Evolutionary conservation across 192 early-diverging fungal species (phyloP).

Genomic region (Cladochytrium replicatum): DNA sequence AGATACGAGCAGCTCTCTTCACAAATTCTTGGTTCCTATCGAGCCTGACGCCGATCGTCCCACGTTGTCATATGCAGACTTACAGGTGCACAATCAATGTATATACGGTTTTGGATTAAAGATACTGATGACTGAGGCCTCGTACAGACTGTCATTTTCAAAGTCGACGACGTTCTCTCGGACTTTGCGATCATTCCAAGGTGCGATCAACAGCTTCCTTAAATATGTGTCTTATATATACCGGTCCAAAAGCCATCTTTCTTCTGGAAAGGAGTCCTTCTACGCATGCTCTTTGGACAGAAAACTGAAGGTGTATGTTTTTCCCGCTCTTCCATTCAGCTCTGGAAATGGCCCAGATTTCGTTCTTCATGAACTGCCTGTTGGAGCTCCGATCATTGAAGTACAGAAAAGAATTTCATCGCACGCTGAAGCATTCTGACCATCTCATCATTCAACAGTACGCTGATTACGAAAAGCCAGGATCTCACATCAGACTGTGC

Average conservation of each 20-base stretch:
- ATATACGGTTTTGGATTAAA: background rate
- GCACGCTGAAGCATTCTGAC: background rate
- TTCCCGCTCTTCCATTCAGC: constrained; percentile 11
- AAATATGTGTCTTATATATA: constrained; percentile 4
- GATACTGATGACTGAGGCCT: background rate
- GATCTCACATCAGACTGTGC: constrained; percentile 8
- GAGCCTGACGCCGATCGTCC: no score
- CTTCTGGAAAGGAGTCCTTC: constrained; percentile 23
- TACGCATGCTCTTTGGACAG: constrained; percentile 20
- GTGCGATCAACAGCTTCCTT: constrained; percentile 13
- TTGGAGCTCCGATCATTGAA: constrained; percentile 21
- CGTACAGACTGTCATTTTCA: constrained; percentile 18
- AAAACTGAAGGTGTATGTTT: constrained; percentile 26
- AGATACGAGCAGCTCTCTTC: no score
- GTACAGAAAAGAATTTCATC: constrained; percentile 4
- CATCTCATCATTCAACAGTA: constrained; percentile 12
- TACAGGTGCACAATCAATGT: no score
- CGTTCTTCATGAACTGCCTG: constrained; percentile 3
- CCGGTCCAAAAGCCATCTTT: constrained; percentile 21
- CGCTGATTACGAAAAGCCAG: constrained; percentile 26
- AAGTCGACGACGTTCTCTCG: constrained; percentile 22
- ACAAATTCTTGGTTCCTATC: no score
- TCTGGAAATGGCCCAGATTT: background rate
- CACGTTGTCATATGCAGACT: no score
- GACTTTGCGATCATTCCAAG: constrained; percentile 24